Base-by-base conservation (phyloP, 768 basidiomycete species). In the Auricularia cornea region DNA sequence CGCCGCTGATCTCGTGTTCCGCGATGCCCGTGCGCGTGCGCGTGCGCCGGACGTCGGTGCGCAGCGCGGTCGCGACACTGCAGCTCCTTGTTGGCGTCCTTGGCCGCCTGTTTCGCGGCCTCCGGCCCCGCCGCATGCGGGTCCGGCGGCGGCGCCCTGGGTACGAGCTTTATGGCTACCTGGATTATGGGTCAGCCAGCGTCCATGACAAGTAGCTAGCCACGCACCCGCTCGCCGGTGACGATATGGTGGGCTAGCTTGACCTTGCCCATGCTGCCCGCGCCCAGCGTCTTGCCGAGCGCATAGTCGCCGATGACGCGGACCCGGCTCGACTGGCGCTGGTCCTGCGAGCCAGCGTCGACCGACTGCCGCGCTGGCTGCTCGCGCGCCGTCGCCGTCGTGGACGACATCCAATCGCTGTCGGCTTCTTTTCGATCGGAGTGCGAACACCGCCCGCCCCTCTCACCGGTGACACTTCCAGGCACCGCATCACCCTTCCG, bases 111-210 rank as follows among this genome's bases (percentile, higher is more conserved):
- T 70, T 92, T 92, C 62, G 88, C 86, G 10, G 83, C 74, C 26
- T 84, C 82, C 23, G 77, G 74, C 4, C 84, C 81, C 23, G 77
- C 73, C 31, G 81, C 79, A 16, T 62, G 62, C 8, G 60, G 59
- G 30, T 59, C 41, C 38, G 20, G 62, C 66, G 85, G 80, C 66
- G 85, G 80, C 28, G 87, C 86, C 29, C 97, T 86, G 29, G 97
- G 97, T 29, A 99, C 86, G 70, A 99, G 98, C 81, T 98, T 98
- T 77, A 98, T 90, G n/a, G 96, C 96, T 64, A 97, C 88, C 94
- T 98, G 67, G 32, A 40, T 40, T n/a, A 11, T 32, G 20, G 30
- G 28, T 41, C 18, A 20, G 33, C 20, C 30, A 57, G 52, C 28
- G 62, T 52, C 26, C 51, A 52, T 10, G 12, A 11, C 20, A n/a